phyloP scores from a whole-genome alignment of 306 rosid genomes.

The Luffa aegyptiaca region DNA sequence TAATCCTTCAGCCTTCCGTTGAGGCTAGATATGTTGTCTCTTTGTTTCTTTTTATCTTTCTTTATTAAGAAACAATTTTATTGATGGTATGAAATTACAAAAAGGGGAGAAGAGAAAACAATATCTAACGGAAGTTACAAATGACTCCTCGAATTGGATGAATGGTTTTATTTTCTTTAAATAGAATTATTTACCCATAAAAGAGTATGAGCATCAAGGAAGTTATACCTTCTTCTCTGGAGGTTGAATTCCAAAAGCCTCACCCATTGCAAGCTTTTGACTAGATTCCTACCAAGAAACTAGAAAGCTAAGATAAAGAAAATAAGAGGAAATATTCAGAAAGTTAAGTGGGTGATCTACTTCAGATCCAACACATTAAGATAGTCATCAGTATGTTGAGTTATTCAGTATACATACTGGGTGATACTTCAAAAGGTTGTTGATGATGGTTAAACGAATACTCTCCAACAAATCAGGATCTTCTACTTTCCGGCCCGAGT shows the following conservation, averaged over 20 bases:
- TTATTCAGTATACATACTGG: slow-evolving; percentile 52
- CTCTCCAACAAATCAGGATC: slow-evolving; percentile 91
- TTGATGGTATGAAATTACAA: not conserved
- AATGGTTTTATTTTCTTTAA: not conserved
- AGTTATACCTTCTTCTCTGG: slow-evolving; percentile 70
- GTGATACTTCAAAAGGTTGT: slow-evolving; percentile 83
- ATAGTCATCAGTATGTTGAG: not conserved
- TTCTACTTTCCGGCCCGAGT: slow-evolving; percentile 92
- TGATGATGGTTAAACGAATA: slow-evolving; percentile 87
- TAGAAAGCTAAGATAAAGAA: not conserved
- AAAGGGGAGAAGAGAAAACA: not conserved
- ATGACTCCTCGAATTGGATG: not conserved
- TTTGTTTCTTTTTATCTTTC: not conserved
- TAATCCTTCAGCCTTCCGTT: not conserved
- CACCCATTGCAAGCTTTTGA: slow-evolving; percentile 82
- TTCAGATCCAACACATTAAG: slow-evolving; percentile 2
- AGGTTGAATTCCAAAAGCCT: slow-evolving; percentile 87
- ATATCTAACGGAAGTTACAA: not conserved
- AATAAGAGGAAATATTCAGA: slow-evolving; percentile 9
- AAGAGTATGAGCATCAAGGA: not conserved
- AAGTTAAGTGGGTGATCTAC: not conserved
- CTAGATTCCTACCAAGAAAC: slow-evolving; percentile 65
- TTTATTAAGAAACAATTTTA: not conserved
- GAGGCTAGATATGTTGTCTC: not conserved
- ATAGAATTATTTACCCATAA: not conserved